Evolutionary conservation across 2,329 filamentous ascomycete genomes (phyloP).

Genomic region (Cladosporium sp.): DNA sequence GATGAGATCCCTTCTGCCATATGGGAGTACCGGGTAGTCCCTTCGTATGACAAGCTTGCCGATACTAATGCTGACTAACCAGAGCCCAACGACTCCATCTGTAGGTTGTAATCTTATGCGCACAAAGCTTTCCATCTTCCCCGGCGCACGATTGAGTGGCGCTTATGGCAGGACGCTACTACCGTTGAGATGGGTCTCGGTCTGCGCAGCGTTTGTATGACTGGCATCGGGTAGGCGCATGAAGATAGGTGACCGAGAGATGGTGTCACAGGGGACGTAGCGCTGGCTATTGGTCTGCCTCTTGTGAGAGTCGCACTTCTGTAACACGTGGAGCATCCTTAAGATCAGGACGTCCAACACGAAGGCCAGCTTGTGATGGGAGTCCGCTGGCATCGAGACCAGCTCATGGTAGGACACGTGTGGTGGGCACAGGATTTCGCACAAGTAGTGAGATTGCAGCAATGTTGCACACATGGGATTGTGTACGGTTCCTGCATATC

Average conservation of each 20-base stretch:
- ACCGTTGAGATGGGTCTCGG: background rate
- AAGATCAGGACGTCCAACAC: background rate
- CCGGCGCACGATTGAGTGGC: background rate
- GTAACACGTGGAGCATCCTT: background rate
- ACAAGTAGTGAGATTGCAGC: constrained; percentile 6
- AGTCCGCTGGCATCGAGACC: background rate
- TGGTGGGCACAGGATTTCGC: background rate
- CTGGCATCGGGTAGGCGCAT: constrained; percentile 7
- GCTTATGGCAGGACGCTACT: background rate
- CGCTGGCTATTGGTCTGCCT: constrained; percentile 4
- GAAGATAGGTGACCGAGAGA: background rate
- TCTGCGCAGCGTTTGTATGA: constrained; percentile 4
- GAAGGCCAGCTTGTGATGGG: background rate
- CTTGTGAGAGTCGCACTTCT: background rate
- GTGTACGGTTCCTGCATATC: constrained; percentile 1
- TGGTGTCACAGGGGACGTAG: background rate
- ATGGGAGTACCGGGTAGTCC: background rate
- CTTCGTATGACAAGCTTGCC: background rate
- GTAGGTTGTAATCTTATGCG: background rate
- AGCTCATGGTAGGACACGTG: constrained; percentile 4
- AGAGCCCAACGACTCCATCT: background rate
- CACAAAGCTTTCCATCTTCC: background rate
- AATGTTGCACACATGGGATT: constrained; percentile 7
- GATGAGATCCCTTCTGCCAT: background rate
- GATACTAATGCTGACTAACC: background rate